Evolutionary conservation across 306 rosid species (phyloP), one percentile per base, ranked within the genome.

Genomic region (Acacia melanoxylon): DNA sequence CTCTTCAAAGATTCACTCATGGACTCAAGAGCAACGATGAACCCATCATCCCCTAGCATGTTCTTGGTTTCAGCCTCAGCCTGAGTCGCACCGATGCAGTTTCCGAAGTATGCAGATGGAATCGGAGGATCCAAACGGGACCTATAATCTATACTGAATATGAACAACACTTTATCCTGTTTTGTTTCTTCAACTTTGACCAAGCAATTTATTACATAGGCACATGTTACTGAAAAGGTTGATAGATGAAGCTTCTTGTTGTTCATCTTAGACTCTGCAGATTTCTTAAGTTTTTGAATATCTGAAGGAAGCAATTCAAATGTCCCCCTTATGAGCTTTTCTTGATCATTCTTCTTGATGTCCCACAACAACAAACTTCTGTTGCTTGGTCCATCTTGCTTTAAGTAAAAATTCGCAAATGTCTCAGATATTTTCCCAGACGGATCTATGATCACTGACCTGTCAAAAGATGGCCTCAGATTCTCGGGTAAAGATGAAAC

Each of bases 1-100:
- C 19, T 80, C 35, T 51, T 79, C 44, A 89, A 52, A 40, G 54
- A 37, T 8, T 76, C 87, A 72, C n/a, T 10, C 0, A 87, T 79
- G 46, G 35, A 68, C 35, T 75, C 80, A 52, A 81, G 72, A 10
- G 82, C 77, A 40, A 5, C 10, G 2, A 75, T 11, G 33, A 61
- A 61, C 33, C 67, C 67, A 61, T 61, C 35, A 61, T 61, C 67
- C 19, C 67, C 67, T 10, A 25, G 35, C 67, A 61, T 11, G 33
- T 25, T 27, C 67, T 61, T 12, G 2, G 67, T 61, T 61, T 61
- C 19, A 25, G 17, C 17, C 16, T 0, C 3, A 1, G 2, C 35
- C 35, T 61, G 2, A 24, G 16, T 6, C 35, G 17, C 67, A 1
- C 67, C 35, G 2, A 61, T 25, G 1, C 67, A 61, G 67, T 61